Percentiles rank a stretch among this genome's conserved stretches.
These are phyloP conservation scores for Bipolaris zeicola DNA, from an alignment of 2,329 filamentous ascomycete species.

Conservation along the genomic window DNA sequence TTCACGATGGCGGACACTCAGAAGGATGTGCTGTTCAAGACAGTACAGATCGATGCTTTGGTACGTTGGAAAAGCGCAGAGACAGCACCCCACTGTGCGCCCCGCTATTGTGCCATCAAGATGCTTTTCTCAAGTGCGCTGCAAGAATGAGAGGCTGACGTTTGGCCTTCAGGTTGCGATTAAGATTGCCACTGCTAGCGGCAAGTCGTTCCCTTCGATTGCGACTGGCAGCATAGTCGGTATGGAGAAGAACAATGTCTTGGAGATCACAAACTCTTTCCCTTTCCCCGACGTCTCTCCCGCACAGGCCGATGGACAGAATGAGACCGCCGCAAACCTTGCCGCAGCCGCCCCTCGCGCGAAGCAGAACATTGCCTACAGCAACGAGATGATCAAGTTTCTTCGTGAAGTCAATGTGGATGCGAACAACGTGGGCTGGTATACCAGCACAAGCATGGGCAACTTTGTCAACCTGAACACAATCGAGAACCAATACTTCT, in stretches of 20 bases:
- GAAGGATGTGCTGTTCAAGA: conserved; percentile 67
- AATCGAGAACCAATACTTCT: conserved; percentile 97
- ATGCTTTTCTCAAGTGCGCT: not conserved
- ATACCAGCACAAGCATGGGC: conserved; percentile 97
- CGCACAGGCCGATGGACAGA: conserved; percentile 57
- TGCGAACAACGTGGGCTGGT: conserved; percentile 97
- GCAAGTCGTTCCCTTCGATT: conserved; percentile 82
- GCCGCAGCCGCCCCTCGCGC: conserved; percentile 89
- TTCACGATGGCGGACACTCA: conserved; percentile 45
- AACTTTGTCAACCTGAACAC: conserved; percentile 96
- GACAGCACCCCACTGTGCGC: conserved; percentile 37
- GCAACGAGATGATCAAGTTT: conserved; percentile 96
- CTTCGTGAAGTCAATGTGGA: conserved; percentile 97
- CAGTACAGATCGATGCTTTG: conserved; percentile 93
- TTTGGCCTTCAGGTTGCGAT: conserved; percentile 75
- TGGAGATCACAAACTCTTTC: conserved; percentile 95
- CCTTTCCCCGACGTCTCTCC: conserved; percentile 86
- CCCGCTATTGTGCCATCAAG: conserved; percentile 31
- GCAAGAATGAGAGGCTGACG: conserved; percentile 23
- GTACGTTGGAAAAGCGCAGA: conserved; percentile 62
- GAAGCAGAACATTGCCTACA: conserved; percentile 86
- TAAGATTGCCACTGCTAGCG: conserved; percentile 97
- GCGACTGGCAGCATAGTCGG: conserved; percentile 91
- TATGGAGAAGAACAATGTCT: conserved; percentile 80
- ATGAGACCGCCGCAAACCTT: conserved; percentile 56